Evolutionary conservation across 495 filamentous ascomycete species (phyloP).

Genomic region (Tuber melanosporum): DNA sequence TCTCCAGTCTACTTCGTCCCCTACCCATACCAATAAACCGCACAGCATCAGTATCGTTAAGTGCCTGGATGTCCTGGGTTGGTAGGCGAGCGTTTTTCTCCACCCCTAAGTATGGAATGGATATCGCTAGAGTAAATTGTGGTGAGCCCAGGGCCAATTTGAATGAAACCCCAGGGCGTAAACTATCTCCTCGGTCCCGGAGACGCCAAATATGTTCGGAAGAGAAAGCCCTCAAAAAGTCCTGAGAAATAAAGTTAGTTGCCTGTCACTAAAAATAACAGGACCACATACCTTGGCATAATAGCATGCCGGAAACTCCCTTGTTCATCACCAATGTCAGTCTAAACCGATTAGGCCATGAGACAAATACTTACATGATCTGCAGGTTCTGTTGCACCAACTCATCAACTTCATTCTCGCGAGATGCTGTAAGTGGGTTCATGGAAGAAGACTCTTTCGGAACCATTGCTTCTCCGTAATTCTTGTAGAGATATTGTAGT

Average conservation of each 20-base stretch:
- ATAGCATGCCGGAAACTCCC: constrained; percentile 16
- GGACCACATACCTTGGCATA: not conserved
- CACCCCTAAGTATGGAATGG: not conserved
- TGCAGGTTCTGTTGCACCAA: not conserved
- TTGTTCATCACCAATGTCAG: not conserved
- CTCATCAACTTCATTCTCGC: not conserved
- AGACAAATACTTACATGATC: constrained; percentile 10
- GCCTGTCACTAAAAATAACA: not conserved
- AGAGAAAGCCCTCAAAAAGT: not conserved
- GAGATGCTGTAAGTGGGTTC: not conserved
- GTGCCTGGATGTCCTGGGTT: not conserved
- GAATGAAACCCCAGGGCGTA: not conserved
- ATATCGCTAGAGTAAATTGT: not conserved
- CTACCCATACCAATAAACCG: too few species aligned
- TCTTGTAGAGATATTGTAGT: constrained; percentile 16
- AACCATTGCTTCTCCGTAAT: not conserved
- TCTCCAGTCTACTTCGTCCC: too few species aligned
- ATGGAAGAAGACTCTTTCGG: not conserved
- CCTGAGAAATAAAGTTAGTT: not conserved
- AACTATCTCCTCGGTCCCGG: not conserved
- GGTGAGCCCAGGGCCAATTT: not conserved
- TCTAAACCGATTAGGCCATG: not conserved
- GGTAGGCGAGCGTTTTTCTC: not conserved
- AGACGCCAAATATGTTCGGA: not conserved
- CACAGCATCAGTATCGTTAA: too few species aligned